Percentiles rank a stretch among this genome's conserved stretches.
Evolutionary conservation across 192 early-diverging fungal genomes (phyloP).

Genomic region (Diversispora eburnea): DNA sequence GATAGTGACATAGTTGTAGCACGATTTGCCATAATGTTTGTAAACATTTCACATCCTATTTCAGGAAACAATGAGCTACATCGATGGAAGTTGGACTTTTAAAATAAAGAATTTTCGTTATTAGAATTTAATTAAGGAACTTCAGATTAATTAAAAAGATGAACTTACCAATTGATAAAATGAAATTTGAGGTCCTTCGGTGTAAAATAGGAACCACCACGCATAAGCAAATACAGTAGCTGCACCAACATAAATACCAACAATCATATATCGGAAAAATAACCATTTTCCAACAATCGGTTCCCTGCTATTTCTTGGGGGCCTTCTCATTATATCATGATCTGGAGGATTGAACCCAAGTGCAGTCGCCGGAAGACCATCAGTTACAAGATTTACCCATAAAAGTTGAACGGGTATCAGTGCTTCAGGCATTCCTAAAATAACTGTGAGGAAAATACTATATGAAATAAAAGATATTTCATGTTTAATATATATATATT

Average conservation of each 20-base stretch:
- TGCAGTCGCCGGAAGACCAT: constrained; percentile 95
- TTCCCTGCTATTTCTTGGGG: constrained; percentile 81
- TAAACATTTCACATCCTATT: constrained; percentile 91
- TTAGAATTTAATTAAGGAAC: not conserved
- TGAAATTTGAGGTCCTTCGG: constrained; percentile 80
- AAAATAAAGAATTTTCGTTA: not conserved
- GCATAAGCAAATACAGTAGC: constrained; percentile 96
- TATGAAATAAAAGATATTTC: not conserved
- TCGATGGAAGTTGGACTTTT: constrained; percentile 86
- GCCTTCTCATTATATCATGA: constrained; percentile 90
- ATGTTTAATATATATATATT: not conserved
- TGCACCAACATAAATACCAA: constrained; percentile 88
- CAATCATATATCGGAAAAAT: constrained; percentile 89
- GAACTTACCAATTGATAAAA: constrained; percentile 78
- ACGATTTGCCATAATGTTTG: constrained; percentile 67
- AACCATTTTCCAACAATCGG: constrained; percentile 92
- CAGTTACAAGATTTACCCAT: constrained; percentile 99
- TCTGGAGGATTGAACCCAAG: constrained; percentile 98
- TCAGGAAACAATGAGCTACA: constrained; percentile 84
- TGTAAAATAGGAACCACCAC: constrained; percentile 98
- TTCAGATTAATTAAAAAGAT: not conserved
- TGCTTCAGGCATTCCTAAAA: constrained; percentile 96
- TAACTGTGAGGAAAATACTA: constrained; percentile 89
- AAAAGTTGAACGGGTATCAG: constrained; percentile 96
- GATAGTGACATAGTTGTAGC: constrained; percentile 96